These are phyloP conservation scores for Graphilbum ipis-grandicollis DNA, from an alignment of 2,329 filamentous ascomycete genomes.

Conservation along the genomic window DNA sequence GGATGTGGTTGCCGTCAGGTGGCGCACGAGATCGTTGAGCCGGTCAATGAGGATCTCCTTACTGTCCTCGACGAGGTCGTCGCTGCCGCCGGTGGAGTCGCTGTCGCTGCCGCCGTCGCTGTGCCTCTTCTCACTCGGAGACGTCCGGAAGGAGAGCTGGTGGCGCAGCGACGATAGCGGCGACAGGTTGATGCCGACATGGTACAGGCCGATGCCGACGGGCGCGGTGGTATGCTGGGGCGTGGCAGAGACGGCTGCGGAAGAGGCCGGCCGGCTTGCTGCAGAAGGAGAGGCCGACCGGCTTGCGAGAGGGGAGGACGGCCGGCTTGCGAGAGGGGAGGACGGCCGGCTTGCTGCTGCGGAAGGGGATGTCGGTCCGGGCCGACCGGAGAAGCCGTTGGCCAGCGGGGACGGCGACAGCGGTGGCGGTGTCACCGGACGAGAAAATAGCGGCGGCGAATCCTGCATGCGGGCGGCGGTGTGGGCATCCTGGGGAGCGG, in stretches of 20 bases:
- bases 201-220: conserved; percentile 13
- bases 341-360: no score
- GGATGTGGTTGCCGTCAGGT: conserved; percentile 13
- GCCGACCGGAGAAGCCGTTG: no score
- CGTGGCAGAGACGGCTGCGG: no score
- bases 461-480: background rate
- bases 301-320: no score
- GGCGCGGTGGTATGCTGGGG: background rate
- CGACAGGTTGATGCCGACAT: conserved; percentile 12
- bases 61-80: conserved; percentile 16
- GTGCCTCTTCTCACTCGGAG: background rate
- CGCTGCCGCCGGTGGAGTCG: background rate
- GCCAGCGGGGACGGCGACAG: background rate
- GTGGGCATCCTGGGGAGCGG: conserved; percentile 1
- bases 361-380: no score
- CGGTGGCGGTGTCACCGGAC: conserved; percentile 1
- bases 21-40: conserved; percentile 20
- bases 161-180: conserved; percentile 16
- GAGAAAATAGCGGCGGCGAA: conserved; percentile 2
- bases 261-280: no score
- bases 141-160: conserved; percentile 12
- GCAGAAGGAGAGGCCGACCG: no score
- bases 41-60: conserved; percentile 29
- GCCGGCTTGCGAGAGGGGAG: no score
- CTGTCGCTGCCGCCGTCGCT: background rate